phyloP scores from a whole-genome alignment of 345 rosid species.

The Mercurialis annua region DNA sequence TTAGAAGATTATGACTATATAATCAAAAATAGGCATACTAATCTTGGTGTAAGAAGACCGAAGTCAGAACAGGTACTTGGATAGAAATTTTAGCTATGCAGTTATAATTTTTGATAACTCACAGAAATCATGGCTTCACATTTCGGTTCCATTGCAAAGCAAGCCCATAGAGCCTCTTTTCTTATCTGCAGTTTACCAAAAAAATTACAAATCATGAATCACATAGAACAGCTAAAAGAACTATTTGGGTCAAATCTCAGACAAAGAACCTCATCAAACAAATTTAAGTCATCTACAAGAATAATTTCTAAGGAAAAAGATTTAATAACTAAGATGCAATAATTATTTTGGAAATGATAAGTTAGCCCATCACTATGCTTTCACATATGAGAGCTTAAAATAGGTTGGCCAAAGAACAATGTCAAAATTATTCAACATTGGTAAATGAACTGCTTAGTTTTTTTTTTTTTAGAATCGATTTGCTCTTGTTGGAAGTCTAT shows the following conservation, averaged over 20 bases:
- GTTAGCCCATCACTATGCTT: neutral
- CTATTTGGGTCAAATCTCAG: neutral
- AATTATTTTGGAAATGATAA: neutral
- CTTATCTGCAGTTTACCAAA: slow-evolving; percentile 53
- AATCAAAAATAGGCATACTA: neutral
- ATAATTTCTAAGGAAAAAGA: neutral
- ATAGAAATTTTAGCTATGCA: neutral
- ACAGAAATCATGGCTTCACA: slow-evolving; percentile 84
- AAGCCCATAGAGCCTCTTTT: slow-evolving; percentile 91
- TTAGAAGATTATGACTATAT: neutral
- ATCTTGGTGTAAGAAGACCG: neutral
- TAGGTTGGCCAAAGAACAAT: neutral
- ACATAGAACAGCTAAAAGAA: neutral
- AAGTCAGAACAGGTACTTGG: neutral
- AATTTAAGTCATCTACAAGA: neutral
- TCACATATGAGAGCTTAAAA: neutral
- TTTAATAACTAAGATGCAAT: neutral
- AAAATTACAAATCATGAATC: neutral
- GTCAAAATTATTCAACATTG: neutral
- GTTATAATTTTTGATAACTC: slow-evolving; percentile 12
- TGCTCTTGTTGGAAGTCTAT: neutral
- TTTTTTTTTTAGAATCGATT: neutral
- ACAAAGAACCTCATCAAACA: neutral
- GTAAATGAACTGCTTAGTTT: neutral
- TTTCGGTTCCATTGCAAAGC: slow-evolving; percentile 84